Evolutionary conservation across 192 early-diverging fungal genomes (phyloP).

Genomic region (Coemansia sp.): DNA sequence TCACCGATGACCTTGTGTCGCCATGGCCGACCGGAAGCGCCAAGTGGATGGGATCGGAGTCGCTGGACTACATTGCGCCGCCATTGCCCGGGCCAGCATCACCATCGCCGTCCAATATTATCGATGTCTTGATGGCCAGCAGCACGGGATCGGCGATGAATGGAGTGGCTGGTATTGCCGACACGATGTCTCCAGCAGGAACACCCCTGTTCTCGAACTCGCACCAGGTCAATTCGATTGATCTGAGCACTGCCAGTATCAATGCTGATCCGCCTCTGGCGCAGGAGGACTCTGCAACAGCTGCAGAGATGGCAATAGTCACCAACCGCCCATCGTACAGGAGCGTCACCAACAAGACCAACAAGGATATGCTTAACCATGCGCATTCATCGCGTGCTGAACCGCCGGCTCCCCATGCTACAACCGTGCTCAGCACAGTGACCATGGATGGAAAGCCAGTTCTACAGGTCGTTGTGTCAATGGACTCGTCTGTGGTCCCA

Average conservation of each 20-base stretch:
- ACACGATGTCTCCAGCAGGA: constrained; percentile 28
- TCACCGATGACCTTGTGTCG: constrained; percentile 20
- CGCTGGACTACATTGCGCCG: constrained; percentile 29
- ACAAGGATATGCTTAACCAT: constrained; percentile 7
- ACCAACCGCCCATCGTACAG: constrained; percentile 39
- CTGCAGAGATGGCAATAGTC: not conserved
- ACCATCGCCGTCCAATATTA: constrained; percentile 1
- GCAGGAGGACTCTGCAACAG: not conserved
- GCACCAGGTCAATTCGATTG: not conserved
- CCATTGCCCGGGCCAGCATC: constrained; percentile 14
- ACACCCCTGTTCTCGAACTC: constrained; percentile 29
- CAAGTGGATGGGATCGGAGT: constrained; percentile 19
- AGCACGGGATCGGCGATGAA: not conserved
- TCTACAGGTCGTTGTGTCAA: constrained; percentile 40
- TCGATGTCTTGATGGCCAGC: constrained; percentile 18
- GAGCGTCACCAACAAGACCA: constrained; percentile 31
- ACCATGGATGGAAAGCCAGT: constrained; percentile 37
- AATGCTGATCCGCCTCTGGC: not conserved
- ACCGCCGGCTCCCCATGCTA: constrained; percentile 1
- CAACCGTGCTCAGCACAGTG: constrained; percentile 29
- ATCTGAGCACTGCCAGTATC: not conserved
- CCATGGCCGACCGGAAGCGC: constrained; percentile 3
- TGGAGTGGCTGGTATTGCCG: not conserved
- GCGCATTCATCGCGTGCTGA: not conserved
- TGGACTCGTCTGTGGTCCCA: constrained; percentile 17